A percentile compares a stretch with the other conserved stretches of the same genome.
Conservation (phyloP, 2,329 filamentous ascomycete genomes). For the Albophoma yamanashiensis region DNA sequence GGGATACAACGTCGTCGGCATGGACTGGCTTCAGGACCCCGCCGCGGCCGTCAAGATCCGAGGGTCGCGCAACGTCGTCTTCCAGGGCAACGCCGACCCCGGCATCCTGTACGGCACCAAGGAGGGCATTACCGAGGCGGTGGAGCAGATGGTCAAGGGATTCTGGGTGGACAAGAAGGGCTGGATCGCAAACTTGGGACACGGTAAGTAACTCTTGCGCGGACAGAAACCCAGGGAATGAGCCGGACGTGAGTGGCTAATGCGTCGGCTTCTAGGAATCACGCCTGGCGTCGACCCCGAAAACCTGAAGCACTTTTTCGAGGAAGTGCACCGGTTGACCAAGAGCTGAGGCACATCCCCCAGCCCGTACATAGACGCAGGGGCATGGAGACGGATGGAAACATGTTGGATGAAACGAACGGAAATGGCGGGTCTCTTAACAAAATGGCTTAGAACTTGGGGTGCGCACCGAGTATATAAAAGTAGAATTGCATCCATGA, state of each 20-base stretch:
- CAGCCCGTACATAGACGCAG: background rate
- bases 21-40: constrained; percentile 92
- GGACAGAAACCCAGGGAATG: background rate
- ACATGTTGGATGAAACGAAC: background rate
- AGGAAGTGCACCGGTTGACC: constrained; percentile 73
- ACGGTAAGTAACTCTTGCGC: constrained; percentile 49
- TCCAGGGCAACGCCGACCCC: constrained; percentile 95
- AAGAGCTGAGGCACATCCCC: constrained; percentile 21
- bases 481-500: background rate
- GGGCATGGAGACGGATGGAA: background rate
- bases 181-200: constrained; percentile 95
- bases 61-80: constrained; percentile 59
- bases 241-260: constrained; percentile 4
- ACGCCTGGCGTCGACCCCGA: constrained; percentile 93
- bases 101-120: constrained; percentile 82
- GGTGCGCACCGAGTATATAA: no score
- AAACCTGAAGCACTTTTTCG: constrained; percentile 84
- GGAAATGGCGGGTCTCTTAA: background rate
- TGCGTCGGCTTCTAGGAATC: constrained; percentile 48
- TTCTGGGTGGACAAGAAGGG: constrained; percentile 74
- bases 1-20: constrained; percentile 85
- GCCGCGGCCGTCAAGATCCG: constrained; percentile 73
- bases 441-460: background rate
- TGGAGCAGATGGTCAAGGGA: constrained; percentile 77
- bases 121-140: constrained; percentile 69